Base-by-base conservation (phyloP, 192 early-diverging fungal species). In the Coemansia sp. region DNA sequence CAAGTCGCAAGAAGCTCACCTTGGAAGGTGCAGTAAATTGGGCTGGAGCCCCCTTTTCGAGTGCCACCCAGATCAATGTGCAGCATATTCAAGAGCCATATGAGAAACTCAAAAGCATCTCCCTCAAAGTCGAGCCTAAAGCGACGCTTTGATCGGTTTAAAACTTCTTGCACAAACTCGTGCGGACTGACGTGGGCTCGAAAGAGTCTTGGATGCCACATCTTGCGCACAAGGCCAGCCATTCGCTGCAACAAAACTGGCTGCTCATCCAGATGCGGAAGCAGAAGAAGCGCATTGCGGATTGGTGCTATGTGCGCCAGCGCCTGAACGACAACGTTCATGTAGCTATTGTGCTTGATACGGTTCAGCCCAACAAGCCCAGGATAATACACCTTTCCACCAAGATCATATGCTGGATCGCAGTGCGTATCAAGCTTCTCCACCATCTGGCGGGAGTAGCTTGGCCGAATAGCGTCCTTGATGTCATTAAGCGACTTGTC, bases 121-220 rank as follows among this genome's bases (percentile, higher is more conserved):
- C 86, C 83, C 64, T 94, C 91, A 48, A 85, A 80, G 4, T 88
- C 89, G 21, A 96, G 71, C 32, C 85, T 84, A 71, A 96, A 98
- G 49, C 84, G 73, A 49, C 90, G 86, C 18, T 87, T 83, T 69
- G 92, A 94, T 1, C 91, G 87, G 61, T 86, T 92, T 4, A 87
- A 85, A 16, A 96, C 87, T 83, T 97, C 96, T 85, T 98, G 96
- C 3, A 96, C 71, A 1, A 97, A 71, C 66, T 98, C 97, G 71
- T 98, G 97, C 5, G 95, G 97, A 69, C 90, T 92, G 38, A 96
- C 90, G 82, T 98, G 97, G 0, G 90, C 90, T 57, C 96, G 96
- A 67, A 96, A 96, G 12, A 92, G 93, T 26, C 85, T 78, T 51
- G 91, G 84, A 69, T 94, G 95, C 94, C 94, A 97, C 60, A 98